Base-by-base conservation (phyloP, 495 filamentous ascomycete species). In the Massariosphaeria phaeospora region DNA sequence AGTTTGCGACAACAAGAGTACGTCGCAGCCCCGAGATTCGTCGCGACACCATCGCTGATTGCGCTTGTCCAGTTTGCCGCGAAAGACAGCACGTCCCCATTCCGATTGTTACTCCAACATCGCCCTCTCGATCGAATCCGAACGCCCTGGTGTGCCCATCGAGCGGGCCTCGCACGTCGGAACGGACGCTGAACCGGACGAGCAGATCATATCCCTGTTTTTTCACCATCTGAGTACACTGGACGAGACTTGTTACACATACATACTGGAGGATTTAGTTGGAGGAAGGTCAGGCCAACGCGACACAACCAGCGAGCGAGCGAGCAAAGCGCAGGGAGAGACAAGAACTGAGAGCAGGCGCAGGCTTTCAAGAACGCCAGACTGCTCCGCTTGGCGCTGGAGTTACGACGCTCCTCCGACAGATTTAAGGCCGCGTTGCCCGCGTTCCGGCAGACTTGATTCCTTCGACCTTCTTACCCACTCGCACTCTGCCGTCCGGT, bases 351-450 rank as follows among this genome's bases (percentile, higher is more conserved):
- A 47, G 23, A 44, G 15, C 21, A 12, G 40, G 46, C 42, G 52
- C 52, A 45, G 35, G n/a, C n/a, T n/a, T n/a, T n/a, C n/a, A n/a
- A n/a, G n/a, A n/a, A n/a, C n/a, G n/a, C n/a, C n/a, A n/a, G n/a
- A n/a, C n/a, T n/a, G n/a, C n/a, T n/a, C n/a, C n/a, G n/a, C n/a
- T n/a, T n/a, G n/a, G n/a, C 34, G 13, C 42, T 63, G 59, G 59
- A 63, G 59, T 54, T 63, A 63, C 48, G 59, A 51, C 47, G 52
- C 52, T 27, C 25, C 36, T 51, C 52, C 52, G 47, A 51, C 12
- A 56, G 44, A 62, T 57, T 57, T 62, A 62, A 62, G 48, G 39
- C 59, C 59, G 59, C 25, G 40, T n/a, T 39, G 48, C 59, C 25
- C 59, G 15, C 41, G 18, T 21, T 24, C 25, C 17, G 17, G 26